Conservation (phyloP, 192 early-diverging fungal genomes). For the Nowakowskiella sp. region DNA sequence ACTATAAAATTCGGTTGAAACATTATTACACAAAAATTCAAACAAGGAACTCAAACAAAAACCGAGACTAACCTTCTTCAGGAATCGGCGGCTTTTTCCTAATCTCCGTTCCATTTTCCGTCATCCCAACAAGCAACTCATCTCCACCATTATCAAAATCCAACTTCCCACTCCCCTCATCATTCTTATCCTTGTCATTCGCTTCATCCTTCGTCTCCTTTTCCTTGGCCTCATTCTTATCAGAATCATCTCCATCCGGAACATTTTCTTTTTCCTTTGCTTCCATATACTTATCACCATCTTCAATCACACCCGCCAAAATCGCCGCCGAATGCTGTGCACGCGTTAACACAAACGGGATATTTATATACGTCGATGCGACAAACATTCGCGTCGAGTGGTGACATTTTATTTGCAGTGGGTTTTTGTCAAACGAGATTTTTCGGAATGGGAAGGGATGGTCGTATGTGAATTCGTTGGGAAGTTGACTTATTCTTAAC, state of each 20-base stretch:
- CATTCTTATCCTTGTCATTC: slow-evolving; percentile 11
- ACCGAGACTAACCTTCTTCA: not conserved
- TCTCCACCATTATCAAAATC: slow-evolving; percentile 3
- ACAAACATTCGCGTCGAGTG: slow-evolving; percentile 74
- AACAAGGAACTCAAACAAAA: not conserved
- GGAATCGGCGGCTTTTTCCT: not conserved
- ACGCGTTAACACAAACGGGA: slow-evolving; percentile 59
- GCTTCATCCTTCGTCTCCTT: slow-evolving; percentile 17
- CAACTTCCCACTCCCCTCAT: slow-evolving; percentile 30
- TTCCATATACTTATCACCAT: slow-evolving; percentile 38
- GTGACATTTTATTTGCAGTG: slow-evolving; percentile 77
- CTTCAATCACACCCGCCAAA: slow-evolving; percentile 53
- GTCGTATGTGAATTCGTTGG: slow-evolving; percentile 63
- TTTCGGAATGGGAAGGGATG: slow-evolving; percentile 68
- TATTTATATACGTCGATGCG: slow-evolving; percentile 57
- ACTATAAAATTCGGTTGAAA: no score
- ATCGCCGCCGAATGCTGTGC: slow-evolving; percentile 49
- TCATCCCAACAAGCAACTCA: not conserved
- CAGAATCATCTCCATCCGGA: slow-evolving; percentile 4
- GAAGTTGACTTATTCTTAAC: slow-evolving; percentile 58
- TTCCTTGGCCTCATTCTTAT: slow-evolving; percentile 1
- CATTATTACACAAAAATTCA: slow-evolving; percentile 8
- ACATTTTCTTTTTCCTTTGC: slow-evolving; percentile 1
- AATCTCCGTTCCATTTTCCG: not conserved
- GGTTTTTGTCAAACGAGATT: slow-evolving; percentile 53